Percentiles rank a stretch among this genome's conserved stretches.
Conservation (phyloP, 345 rosid genomes). For the Punica granatum region DNA sequence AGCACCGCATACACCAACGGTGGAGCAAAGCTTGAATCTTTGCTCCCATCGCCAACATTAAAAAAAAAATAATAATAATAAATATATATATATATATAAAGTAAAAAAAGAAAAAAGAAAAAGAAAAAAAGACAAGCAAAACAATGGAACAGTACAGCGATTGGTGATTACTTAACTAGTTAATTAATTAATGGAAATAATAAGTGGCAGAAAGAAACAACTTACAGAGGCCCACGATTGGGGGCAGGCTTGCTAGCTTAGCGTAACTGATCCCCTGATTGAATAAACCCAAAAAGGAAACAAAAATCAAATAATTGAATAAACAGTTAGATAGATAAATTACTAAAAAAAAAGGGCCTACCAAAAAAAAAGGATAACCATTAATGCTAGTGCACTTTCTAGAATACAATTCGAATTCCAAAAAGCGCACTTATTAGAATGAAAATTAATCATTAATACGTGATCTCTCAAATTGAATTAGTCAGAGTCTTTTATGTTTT, state of each 20-base stretch:
- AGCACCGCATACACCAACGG: conserved; percentile 89
- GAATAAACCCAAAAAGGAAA: background rate
- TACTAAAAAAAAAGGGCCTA: too few relatives aligned
- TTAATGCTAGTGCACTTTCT: too few relatives aligned
- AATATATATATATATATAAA: background rate
- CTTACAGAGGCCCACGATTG: conserved; percentile 93
- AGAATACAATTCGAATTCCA: too few relatives aligned
- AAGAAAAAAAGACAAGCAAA: too few relatives aligned
- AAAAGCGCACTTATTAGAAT: too few relatives aligned
- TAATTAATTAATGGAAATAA: background rate
- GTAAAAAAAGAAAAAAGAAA: too few relatives aligned
- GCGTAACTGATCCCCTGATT: conserved; percentile 96
- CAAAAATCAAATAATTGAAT: background rate
- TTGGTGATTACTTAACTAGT: too few relatives aligned
- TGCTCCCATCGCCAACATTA: background rate
- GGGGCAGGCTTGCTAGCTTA: conserved; percentile 83
- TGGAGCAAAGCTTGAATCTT: conserved; percentile 96
- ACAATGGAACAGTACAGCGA: too few relatives aligned
- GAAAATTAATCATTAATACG: too few relatives aligned
- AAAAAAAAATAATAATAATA: background rate
- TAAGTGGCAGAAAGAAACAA: conserved; percentile 2
- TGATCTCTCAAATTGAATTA: too few relatives aligned
- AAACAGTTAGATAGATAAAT: background rate
- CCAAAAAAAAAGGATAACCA: too few relatives aligned
- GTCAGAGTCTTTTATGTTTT: too few relatives aligned